Base-by-base conservation (phyloP, 2,329 filamentous ascomycete genomes). In the Chrysoporthe deuterocubensis region DNA sequence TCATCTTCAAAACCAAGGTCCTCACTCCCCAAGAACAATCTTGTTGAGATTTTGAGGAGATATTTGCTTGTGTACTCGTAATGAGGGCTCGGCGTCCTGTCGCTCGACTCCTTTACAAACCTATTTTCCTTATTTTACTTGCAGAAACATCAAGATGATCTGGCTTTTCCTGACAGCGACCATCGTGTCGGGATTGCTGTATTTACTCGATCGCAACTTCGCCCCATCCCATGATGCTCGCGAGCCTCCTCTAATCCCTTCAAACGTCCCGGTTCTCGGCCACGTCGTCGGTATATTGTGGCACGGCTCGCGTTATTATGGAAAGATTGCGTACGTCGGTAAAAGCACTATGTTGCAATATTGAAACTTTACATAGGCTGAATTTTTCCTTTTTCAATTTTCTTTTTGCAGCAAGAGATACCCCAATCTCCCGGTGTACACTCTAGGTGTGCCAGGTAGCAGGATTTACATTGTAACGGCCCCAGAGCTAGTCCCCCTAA, bases 321-420 rank as follows among this genome's bases (percentile, higher is more conserved):
- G 42, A 44, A 26, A 43, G n/a, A 43, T 32, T 6, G 57, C 40
- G 40, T 59, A 26, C 16, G 40, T 44, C 16, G 4, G 21, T 21
- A 18, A 11, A 42, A 14, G 21, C 26, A 21, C 57, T 43, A 6
- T 14, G 18, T 21, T 44, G 40, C 50, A 34, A 1, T 4, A 34
- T 54, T 26, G 21, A 2, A 5, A 16, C 11, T 34, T 16, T 34
- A 1, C 46, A 18, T 54, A 21, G 3, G 50, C 50, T 16, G 26
- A 54, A 2, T 34, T 9, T 34, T 14, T 32, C 3, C 32, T 2
- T 52, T 52, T 40, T 21, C 21, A 54, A 1, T 34, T 9, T 34
- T 14, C 32, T 2, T 52, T 52, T 40, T n/a, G 40, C 56, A 59
- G 56, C 18, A 59, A 59, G 40, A 18, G 56, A 26, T 59, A 59